Evolutionary conservation across 345 rosid genomes (phyloP).

Genomic region (Excoecaria cochinchinensis): DNA sequence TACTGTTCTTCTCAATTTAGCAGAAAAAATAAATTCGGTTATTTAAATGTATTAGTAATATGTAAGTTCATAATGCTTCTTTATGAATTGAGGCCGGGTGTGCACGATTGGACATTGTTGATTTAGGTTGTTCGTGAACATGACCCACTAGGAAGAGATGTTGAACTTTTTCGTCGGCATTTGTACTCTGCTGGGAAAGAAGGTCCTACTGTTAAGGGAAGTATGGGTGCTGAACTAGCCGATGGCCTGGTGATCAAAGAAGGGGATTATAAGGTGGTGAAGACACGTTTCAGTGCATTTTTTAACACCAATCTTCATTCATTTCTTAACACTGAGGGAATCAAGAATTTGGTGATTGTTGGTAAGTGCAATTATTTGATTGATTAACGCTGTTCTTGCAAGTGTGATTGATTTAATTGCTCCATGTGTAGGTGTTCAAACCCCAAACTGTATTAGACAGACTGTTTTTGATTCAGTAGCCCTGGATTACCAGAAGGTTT

Average conservation of each 20-base stretch:
- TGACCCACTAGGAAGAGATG: slow-evolving; percentile 79
- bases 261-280: slow-evolving; percentile 80
- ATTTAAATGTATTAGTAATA: not conserved
- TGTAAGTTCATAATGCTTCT: not conserved
- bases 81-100: not conserved
- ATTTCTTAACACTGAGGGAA: slow-evolving; percentile 51
- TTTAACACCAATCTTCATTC: slow-evolving; percentile 73
- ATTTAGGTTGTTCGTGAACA: slow-evolving; percentile 78
- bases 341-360: slow-evolving; percentile 50
- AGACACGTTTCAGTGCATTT: slow-evolving; percentile 88
- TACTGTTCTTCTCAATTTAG: not conserved
- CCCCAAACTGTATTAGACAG: slow-evolving; percentile 85
- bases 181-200: slow-evolving; percentile 48
- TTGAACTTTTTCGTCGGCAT: slow-evolving; percentile 65
- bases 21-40: not conserved
- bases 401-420: not conserved
- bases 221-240: slow-evolving; percentile 58
- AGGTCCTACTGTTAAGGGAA: slow-evolving; percentile 63
- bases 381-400: not conserved
- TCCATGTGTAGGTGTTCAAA: slow-evolving; percentile 61
- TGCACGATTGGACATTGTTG: not conserved
- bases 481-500: slow-evolving; percentile 51
- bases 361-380: slow-evolving; percentile 42
- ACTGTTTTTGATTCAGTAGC: slow-evolving; percentile 88
- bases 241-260: slow-evolving; percentile 68